Conservation (phyloP, 176 grass and related monocot genomes). For the Themeda triandra region DNA sequence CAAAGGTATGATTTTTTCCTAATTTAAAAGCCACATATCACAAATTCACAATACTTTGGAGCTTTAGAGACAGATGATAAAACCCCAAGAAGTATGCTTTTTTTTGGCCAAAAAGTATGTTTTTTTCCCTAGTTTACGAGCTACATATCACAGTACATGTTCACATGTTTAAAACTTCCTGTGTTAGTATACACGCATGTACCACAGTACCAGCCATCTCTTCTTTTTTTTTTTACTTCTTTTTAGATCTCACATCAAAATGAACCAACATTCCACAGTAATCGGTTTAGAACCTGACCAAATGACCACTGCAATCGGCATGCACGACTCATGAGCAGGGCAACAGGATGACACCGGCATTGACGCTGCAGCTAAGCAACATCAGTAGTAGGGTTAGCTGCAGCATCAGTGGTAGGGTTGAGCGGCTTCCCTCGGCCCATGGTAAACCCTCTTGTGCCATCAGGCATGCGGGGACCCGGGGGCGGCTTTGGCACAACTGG, state of each 20-base stretch:
- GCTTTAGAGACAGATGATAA: neutral
- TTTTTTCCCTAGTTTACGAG: conserved; percentile 9
- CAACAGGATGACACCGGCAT: neutral
- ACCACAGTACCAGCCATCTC: conserved; percentile 2
- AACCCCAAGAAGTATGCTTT: too few species aligned
- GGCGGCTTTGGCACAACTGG: conserved; percentile 54
- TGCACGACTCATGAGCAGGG: neutral
- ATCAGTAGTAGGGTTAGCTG: neutral
- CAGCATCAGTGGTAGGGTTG: conserved; percentile 7
- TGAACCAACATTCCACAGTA: conserved; percentile 18
- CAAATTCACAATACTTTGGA: conserved; percentile 5
- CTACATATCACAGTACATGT: conserved; percentile 21
- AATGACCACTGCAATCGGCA: neutral
- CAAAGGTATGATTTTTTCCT: conserved; percentile 20
- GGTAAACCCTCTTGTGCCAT: conserved; percentile 90
- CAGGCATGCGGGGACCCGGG: conserved; percentile 91
- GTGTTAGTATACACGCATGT: conserved; percentile 42
- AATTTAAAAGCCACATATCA: neutral
- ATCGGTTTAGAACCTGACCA: neutral
- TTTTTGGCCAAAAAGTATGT: neutral
- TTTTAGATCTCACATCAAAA: conserved; percentile 34
- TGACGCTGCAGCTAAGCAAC: neutral
- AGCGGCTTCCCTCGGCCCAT: conserved; percentile 79
- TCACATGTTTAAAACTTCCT: conserved; percentile 18
- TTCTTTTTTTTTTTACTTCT: neutral